phyloP scores from a whole-genome alignment of 2,329 filamentous ascomycete species.

The Colletotrichum salicis region DNA sequence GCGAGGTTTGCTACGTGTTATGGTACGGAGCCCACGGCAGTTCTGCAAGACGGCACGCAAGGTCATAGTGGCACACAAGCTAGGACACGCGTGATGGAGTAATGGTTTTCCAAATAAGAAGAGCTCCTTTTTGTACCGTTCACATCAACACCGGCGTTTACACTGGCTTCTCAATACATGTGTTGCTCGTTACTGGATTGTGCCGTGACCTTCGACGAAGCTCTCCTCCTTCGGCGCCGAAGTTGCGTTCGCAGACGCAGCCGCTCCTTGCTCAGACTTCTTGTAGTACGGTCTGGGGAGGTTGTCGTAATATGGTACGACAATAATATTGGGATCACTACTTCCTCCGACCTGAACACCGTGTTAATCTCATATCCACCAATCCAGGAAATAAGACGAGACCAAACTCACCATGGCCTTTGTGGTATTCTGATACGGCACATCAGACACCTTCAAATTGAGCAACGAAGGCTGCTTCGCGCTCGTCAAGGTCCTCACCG shows the following conservation, averaged over 20 bases:
- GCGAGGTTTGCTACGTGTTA: neutral
- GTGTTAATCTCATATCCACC: neutral
- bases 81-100: neutral
- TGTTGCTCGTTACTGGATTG: neutral
- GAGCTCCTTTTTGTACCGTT: neutral
- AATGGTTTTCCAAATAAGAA: neutral
- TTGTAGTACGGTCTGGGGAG: slow-evolving; percentile 15
- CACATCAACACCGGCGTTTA: neutral
- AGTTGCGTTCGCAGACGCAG: neutral
- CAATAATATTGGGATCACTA: slow-evolving; percentile 9
- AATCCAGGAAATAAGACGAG: neutral
- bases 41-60: neutral
- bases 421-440: slow-evolving; percentile 14
- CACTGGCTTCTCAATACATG: neutral
- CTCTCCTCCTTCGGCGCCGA: neutral
- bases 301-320: slow-evolving; percentile 20
- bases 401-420: slow-evolving; percentile 10
- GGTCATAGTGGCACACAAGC: neutral
- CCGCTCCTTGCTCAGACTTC: neutral
- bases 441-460: slow-evolving; percentile 15
- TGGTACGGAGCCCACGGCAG: neutral
- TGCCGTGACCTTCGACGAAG: neutral
- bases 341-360: slow-evolving; percentile 7
- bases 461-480: neutral
- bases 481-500: neutral